Evolutionary conservation across 768 basidiomycete species (phyloP), one percentile per base, ranked within the genome.

Genomic region (Exsudoporus frostii): DNA sequence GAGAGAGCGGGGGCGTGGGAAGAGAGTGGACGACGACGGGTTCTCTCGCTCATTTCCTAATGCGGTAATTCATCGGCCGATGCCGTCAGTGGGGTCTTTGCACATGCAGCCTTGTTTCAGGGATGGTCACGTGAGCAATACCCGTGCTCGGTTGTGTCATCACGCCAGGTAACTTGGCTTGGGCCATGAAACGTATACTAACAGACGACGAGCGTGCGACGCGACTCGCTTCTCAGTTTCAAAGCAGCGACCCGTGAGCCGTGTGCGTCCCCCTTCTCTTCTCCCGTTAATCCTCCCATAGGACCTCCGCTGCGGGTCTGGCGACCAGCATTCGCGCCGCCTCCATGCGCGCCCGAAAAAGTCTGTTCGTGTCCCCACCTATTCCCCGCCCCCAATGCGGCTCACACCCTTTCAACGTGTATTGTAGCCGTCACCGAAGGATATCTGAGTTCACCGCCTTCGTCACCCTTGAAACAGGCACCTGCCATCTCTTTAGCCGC

Each of bases 341-440:
- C 27, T 81, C 80, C 46, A 71, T 81, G 58, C 82, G 85, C 56
- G 78, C 77, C 43, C 70, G 86, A 64, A 84, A 84, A 70, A 76
- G 86, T 88, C 65, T 63, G 78, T 67, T 58, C 54, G 45, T 48
- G 25, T 50, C 45, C 59, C 47, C 48, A 39, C 51, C 14, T 55
- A 50, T 55, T 60, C 55, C 52, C 56, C 51, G 48, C 60, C 55
- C 52, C 55, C 43, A 56, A 66, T 68, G 58, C 65, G 61, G 68
- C 64, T 63, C 46, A 66, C 64, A 54, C 66, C 61, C 48, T 58
- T 58, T 37, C 54, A 50, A 62, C 64, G 57, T 58, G 53, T 62
- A 53, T 49, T 58, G 22, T 57, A 87, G 85, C 73, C 64, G 85
- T 87, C 45, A 73, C 72, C 20, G 80, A 86, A 67, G 85, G 85